Evolutionary conservation across 2,329 filamentous ascomycete species (phyloP).

Genomic region (Ceratocystis papillata): DNA sequence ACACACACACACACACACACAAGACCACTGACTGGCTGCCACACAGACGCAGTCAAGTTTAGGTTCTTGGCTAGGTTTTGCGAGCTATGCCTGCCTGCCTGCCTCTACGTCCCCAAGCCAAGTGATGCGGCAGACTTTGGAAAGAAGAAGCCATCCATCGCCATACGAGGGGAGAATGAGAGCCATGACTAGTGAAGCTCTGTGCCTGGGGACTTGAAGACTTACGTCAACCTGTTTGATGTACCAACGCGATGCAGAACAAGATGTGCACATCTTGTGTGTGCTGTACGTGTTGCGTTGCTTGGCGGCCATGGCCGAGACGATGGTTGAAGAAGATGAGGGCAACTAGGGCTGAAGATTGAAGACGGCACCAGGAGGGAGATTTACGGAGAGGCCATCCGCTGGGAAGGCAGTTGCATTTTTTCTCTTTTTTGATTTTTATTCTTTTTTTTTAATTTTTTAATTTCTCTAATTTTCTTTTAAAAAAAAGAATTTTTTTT

Average conservation of each 20-base stretch:
- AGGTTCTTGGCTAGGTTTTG: neutral
- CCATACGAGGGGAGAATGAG: too few species aligned
- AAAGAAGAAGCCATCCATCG: neutral
- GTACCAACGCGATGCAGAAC: conserved; percentile 3
- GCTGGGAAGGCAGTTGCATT: too few species aligned
- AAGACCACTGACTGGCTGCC: too few species aligned
- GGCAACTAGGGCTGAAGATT: neutral
- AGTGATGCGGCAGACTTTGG: neutral
- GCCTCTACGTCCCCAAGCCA: neutral
- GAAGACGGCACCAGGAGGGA: neutral
- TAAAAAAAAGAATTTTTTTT: too few species aligned
- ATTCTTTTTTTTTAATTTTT: too few species aligned
- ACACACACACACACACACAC: neutral
- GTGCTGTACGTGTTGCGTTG: neutral
- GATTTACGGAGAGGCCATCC: neutral
- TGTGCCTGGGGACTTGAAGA: neutral
- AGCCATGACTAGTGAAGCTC: neutral
- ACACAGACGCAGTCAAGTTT: too few species aligned
- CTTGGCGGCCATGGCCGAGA: neutral
- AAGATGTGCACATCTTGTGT: neutral
- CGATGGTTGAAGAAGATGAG: neutral
- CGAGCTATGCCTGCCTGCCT: neutral
- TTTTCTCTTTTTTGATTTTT: too few species aligned
- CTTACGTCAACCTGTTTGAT: conserved; percentile 9
- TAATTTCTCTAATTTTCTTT: too few species aligned